Percentiles rank a stretch among this genome's conserved stretches.
Conservation (phyloP, 2,329 filamentous ascomycete species). For the Chaetomium globosum region DNA sequence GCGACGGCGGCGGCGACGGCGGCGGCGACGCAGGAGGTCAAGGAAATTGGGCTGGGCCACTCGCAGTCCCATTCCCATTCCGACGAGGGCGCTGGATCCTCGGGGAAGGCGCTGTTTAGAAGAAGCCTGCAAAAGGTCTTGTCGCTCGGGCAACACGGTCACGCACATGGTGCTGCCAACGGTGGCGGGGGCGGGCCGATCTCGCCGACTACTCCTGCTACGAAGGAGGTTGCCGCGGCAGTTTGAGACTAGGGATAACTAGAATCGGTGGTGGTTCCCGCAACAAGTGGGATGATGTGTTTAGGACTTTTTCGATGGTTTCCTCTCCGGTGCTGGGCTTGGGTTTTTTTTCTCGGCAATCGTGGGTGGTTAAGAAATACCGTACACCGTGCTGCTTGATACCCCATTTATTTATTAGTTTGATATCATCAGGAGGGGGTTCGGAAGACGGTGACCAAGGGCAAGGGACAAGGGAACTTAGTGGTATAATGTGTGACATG, state of each 20-base stretch:
- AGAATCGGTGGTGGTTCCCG: not conserved
- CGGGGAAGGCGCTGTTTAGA: slow-evolving; percentile 40
- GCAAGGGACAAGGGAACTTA: not conserved
- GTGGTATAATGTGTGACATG: slow-evolving; percentile 5
- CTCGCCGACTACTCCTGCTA: slow-evolving; percentile 17
- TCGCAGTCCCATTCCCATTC: slow-evolving; percentile 24
- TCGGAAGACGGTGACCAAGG: not conserved
- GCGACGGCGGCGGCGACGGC: not conserved
- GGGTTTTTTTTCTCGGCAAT: not conserved
- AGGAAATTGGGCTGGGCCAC: slow-evolving; percentile 19
- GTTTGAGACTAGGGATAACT: not conserved
- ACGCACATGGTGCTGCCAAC: slow-evolving; percentile 5
- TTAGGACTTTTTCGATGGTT: not conserved
- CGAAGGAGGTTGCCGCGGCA: slow-evolving; percentile 26
- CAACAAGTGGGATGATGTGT: not conserved
- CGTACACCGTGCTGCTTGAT: not conserved
- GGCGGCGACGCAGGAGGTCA: slow-evolving; percentile 12
- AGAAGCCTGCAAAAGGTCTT: slow-evolving; percentile 53
- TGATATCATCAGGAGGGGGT: slow-evolving; percentile 4
- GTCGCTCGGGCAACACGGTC: slow-evolving; percentile 43
- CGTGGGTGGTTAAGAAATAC: not conserved
- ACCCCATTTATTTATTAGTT: slow-evolving; percentile 13
- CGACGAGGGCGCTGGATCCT: slow-evolving; percentile 21
- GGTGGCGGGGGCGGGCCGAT: slow-evolving; percentile 10
- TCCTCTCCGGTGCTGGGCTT: not conserved